Percentiles rank a stretch among this genome's conserved stretches.
Evolutionary conservation across 805 yeast genomes (phyloP).

Genomic region (Yarrowia sp.): DNA sequence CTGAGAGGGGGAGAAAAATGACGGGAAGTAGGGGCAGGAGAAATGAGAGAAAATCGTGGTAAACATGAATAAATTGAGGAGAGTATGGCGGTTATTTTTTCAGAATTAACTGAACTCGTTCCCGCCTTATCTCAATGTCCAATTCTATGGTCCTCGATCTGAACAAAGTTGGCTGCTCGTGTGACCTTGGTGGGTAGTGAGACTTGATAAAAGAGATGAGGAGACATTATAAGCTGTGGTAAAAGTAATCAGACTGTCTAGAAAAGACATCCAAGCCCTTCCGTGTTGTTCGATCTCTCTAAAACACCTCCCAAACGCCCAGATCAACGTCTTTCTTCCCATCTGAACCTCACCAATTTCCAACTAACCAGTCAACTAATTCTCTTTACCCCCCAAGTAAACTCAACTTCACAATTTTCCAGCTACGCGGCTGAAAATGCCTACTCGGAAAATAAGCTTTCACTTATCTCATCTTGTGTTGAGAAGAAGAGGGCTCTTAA

Average conservation of each 20-base stretch:
- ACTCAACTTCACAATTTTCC: no score
- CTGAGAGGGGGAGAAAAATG: background rate
- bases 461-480: conserved; percentile 1
- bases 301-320: no score
- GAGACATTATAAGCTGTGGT: background rate
- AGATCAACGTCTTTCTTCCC: no score
- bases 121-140: background rate
- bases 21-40: background rate
- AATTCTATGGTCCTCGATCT: conserved; percentile 1
- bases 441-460: background rate
- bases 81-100: background rate
- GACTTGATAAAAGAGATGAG: background rate
- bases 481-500: no score
- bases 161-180: conserved; percentile 27
- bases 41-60: background rate
- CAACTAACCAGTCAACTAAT: background rate
- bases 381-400: no score
- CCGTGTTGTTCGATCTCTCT: no score
- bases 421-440: conserved; percentile 7
- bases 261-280: no score
- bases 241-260: no score
- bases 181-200: background rate
- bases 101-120: no score
- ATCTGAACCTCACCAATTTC: background rate
- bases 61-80: background rate